Evolutionary conservation across 2,329 filamentous ascomycete genomes (phyloP), one percentile per base, ranked within the genome.

Genomic region (Arthrinium phaeospermum): DNA sequence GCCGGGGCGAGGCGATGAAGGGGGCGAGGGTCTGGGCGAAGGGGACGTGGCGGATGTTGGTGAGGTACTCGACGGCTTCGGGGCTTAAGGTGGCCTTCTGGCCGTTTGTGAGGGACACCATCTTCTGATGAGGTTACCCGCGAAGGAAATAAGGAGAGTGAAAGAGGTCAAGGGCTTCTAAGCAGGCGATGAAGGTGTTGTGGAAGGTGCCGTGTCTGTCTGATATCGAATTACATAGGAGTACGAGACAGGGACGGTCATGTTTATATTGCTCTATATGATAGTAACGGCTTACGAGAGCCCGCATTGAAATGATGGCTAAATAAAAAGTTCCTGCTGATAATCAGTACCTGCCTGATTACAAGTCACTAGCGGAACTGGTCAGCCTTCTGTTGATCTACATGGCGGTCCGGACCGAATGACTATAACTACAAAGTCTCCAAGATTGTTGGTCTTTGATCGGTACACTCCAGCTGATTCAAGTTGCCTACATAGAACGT

Each of bases 81-180:
- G 30, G 14, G n/a, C 61, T 67, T 6, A 67, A 6, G 16, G 61
- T 41, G 41, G 61, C 61, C 61, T 67, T 67, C 61, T 67, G 61
- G 30, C 61, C 61, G 4, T 67, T 34, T 34, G 61, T 67, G 4
- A 67, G 30, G 12, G 61, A 67, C 3, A 67, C 61, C 61, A 67
- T 67, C 8, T 5, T 13, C 4, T 4, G 3, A 37, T n/a, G 10
- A 44, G 37, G 30, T 30, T 3, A 37, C 7, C 7, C 4, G 8
- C 13, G 5, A 41, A 41, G 1, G 10, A 41, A 10, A 1, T 8
- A 41, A 1, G 7, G 30, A 27, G n/a, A 22, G 1, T 14, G 14
- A 3, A 7, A 67, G 19, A 4, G 12, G 22, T 16, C 10, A 8
- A 22, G 57, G 27, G 7, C 7, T 41, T 5, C 10, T 41, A 41